Evolutionary conservation across 2,329 filamentous ascomycete species (phyloP).

Genomic region (Magnaporthiopsis incrustans): DNA sequence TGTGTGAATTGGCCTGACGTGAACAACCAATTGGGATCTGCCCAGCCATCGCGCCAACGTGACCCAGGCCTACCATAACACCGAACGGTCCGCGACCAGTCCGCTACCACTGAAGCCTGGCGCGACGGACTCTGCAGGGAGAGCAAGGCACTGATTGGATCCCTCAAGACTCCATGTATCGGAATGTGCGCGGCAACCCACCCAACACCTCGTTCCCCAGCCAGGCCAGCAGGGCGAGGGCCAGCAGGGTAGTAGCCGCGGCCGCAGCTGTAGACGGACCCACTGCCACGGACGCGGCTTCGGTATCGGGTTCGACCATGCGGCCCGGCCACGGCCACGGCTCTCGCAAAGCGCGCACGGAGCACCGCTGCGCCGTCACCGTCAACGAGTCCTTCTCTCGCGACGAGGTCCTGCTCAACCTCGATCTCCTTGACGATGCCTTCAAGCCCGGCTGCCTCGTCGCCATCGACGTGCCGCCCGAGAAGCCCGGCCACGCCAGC

Average conservation of each 20-base stretch:
- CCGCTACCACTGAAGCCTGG: not conserved
- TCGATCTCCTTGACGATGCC: constrained; percentile 57
- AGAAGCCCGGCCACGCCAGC: constrained; percentile 26
- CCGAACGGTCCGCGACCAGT: not conserved
- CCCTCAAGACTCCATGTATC: constrained; percentile 2
- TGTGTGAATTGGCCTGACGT: not conserved
- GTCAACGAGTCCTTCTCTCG: constrained; percentile 68
- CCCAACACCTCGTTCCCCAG: constrained; percentile 37
- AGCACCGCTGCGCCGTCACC: constrained; percentile 44
- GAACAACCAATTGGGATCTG: not conserved
- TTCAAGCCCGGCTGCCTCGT: constrained; percentile 62
- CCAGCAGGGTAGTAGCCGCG: constrained; percentile 27
- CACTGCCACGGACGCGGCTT: constrained; percentile 31
- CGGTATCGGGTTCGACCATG: constrained; percentile 40
- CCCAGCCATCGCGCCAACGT: not conserved
- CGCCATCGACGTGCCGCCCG: constrained; percentile 54
- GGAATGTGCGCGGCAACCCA: constrained; percentile 5
- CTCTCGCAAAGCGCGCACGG: constrained; percentile 23
- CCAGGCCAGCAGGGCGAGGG: constrained; percentile 32
- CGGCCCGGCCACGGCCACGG: constrained; percentile 14
- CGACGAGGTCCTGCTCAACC: constrained; percentile 74
- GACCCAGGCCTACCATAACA: not conserved
- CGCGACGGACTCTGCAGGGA: not conserved
- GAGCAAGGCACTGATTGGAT: not conserved
- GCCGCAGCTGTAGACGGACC: constrained; percentile 1